phyloP scores from a whole-genome alignment of 73 alveolate genomes.

The Paramecium primaurelia region DNA sequence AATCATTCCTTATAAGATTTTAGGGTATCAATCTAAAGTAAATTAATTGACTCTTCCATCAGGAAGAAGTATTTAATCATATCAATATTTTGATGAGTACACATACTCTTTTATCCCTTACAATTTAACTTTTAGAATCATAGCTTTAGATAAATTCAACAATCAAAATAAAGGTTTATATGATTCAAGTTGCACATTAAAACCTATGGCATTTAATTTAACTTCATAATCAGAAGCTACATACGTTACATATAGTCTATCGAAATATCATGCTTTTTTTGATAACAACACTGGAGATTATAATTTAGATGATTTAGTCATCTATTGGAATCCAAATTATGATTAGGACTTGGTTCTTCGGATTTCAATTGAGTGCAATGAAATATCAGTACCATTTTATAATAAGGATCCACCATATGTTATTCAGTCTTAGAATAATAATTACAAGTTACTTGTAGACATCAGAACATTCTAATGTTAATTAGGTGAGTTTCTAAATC shows the following conservation, averaged over 20 bases:
- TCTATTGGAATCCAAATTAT: neutral
- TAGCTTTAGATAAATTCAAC: neutral
- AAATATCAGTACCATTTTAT: neutral
- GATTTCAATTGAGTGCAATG: neutral
- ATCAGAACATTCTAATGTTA: neutral
- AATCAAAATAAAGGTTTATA: neutral
- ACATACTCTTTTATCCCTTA: neutral
- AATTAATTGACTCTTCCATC: neutral
- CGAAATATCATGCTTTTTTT: neutral
- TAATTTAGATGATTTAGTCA: neutral
- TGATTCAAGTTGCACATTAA: neutral
- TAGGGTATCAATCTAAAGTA: neutral
- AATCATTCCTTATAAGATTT: neutral
- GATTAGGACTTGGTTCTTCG: neutral
- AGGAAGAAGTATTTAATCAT: neutral
- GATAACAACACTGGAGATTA: neutral
- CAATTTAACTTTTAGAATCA: neutral
- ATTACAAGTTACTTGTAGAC: neutral
- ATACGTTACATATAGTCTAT: neutral
- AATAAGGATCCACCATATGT: neutral
- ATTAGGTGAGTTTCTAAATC: neutral
- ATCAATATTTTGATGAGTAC: neutral
- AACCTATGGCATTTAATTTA: neutral
- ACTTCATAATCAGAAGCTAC: neutral
- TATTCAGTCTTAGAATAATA: neutral